A percentile compares a stretch with the other conserved stretches of the same genome.
These are phyloP conservation scores for Xylaria sp. DNA, from an alignment of 2,329 filamentous ascomycete genomes.

Conservation along the genomic window DNA sequence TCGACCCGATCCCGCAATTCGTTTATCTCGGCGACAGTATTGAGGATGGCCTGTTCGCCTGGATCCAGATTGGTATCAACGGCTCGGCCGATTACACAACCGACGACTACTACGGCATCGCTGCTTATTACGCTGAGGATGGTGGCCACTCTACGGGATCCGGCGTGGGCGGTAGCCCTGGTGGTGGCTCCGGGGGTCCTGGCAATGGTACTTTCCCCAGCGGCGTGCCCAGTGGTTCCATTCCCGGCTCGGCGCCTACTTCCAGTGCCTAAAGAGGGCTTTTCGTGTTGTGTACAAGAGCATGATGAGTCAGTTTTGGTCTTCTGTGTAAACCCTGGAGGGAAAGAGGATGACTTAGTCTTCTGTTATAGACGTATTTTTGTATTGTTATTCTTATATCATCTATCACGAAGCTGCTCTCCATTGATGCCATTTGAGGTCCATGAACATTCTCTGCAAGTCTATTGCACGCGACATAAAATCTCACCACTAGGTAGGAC, in stretches of 20 bases:
- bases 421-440: too few relatives aligned
- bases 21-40: constrained; percentile 56
- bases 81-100: constrained; percentile 43
- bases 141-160: constrained; percentile 37
- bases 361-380: background rate
- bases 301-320: background rate
- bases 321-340: background rate
- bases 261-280: constrained; percentile 1
- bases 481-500: constrained; percentile 26
- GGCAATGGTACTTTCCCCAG: constrained; percentile 35
- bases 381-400: too few relatives aligned
- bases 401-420: too few relatives aligned
- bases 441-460: background rate
- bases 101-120: constrained; percentile 37
- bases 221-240: constrained; percentile 23
- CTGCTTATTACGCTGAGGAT: constrained; percentile 37
- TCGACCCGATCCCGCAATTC: constrained; percentile 58
- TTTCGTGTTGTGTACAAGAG: background rate
- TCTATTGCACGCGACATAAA: constrained; percentile 17
- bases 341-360: background rate
- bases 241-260: constrained; percentile 17
- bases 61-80: constrained; percentile 56
- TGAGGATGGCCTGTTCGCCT: constrained; percentile 53
- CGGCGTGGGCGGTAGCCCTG: constrained; percentile 1
- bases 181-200: constrained; percentile 17